Evolutionary conservation across 129 eudicot species (phyloP), one percentile per base, ranked within the genome.

Genomic region (Centella asiatica): DNA sequence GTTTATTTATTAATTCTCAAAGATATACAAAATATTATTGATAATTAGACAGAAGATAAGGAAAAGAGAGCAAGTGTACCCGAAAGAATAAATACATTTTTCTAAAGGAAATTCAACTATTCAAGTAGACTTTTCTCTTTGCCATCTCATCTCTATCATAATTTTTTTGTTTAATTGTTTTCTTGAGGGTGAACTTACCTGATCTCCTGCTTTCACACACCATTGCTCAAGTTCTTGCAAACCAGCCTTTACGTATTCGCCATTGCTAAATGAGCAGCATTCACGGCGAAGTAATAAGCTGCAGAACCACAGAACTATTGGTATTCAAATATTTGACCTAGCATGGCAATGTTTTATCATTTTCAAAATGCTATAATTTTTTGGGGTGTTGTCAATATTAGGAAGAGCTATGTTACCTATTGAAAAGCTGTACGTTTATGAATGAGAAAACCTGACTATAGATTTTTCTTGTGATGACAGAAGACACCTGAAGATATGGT

Each of bases 251-350:
- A 93, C 85, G 47, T 93, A 93, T 76, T 93, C 99, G 4, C 99
- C 99, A 42, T 93, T 93, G 82, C 96, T 93, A 70, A 93, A 93
- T 10, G 99, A 93, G 82, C 99, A 93, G 78, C 99, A 93, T 74
- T 93, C 99, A 57, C 99, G 99, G 2, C 99, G 92, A 66, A 93
- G 90, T 72, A 93, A 58, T 68, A 93, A 77, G 81, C 99, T 93
- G 86, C 49, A 74, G 69, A 68, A 53, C 26, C 12, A 66, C 39
- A 70, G 5, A 40, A 37, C 28, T 25, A 5, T 67, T 24, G 39
- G 31, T 17, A 6, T 56, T 29, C 13, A 40, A 32, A 47, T 53
- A 44, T n/a, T 14, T 53, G 5, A 34, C 17, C 9, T 5, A 52
- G 23, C 53, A 39, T 48, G 25, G 10, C 23, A 13, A 33, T 19